Evolutionary conservation across 73 alveolate genomes (phyloP), one percentile per base, ranked within the genome.

Genomic region (Paramecium caudatum): DNA sequence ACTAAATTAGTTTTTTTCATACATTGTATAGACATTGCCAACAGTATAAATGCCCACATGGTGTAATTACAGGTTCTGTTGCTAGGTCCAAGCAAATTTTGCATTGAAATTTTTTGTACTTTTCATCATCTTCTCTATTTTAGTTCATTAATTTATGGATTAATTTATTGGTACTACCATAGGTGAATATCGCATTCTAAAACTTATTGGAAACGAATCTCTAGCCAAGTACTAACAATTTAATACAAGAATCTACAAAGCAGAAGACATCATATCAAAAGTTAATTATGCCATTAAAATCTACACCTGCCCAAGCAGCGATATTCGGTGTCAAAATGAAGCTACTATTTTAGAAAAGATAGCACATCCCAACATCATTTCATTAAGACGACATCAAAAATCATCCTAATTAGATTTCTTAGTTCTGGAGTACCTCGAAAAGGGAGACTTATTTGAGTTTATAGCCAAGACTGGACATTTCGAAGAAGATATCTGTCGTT

Each of bases 1-100:
- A 74, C 88, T 74, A 39, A 15, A 36, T 39, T 16, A 7, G 19
- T n/a, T 16, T 4, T 17, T 9, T 19, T 32, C 36, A 21, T 86
- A 86, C 93, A 82, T 84, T 94, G 63, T 93, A 94, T 15, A 96
- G 86, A 82, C 99, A 96, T 3, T 91, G 93, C 98, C 99, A 96
- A 91, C 99, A 96, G 84, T 87, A 96, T 46, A 96, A 88, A 94
- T 96, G 99, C 13, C 99, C 99, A 91, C 99, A 96, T 46, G 92
- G 93, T 41, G 98, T 94, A 46, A 96, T 96, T 34, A 96, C 98
- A 43, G 99, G 99, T 68, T 96, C 98, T 41, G 93, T 93, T 34
- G 99, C 99, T 19, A 95, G 82, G 13, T 94, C 98, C 36, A 96
- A 65, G 87, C 99, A 96, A 15, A 96, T 96, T 33, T 93, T 92